Percentiles rank a stretch among this genome's conserved stretches.
phyloP scores from a whole-genome alignment of 2,329 filamentous ascomycete species.

The Gremmenia infestans region DNA sequence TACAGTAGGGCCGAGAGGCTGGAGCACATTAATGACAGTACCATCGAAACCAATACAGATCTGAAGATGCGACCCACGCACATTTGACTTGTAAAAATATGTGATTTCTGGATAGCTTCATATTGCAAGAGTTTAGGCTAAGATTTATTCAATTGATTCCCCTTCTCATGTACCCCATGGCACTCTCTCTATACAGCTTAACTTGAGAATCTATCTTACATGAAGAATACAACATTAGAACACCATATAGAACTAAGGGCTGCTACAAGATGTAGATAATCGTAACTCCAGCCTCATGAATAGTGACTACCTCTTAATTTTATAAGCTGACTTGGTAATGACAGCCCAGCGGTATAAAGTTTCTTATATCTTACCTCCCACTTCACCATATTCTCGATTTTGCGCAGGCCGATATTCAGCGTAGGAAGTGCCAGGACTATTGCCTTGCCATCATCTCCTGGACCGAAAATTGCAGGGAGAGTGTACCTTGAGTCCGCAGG shows the following conservation, averaged over 20 bases:
- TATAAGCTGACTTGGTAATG: background rate
- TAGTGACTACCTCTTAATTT: background rate
- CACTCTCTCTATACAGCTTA: no score
- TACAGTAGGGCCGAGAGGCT: background rate
- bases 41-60: background rate
- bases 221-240: no score
- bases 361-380: slow-evolving; percentile 28
- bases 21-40: background rate
- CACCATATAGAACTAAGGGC: no score
- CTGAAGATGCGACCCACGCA: background rate
- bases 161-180: background rate
- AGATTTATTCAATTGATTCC: background rate
- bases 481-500: slow-evolving; percentile 25
- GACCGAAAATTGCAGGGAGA: slow-evolving; percentile 23
- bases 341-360: slow-evolving; percentile 14
- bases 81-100: background rate
- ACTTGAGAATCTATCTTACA: no score
- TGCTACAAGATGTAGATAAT: background rate
- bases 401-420: slow-evolving; percentile 12
- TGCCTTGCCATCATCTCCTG: slow-evolving; percentile 8
- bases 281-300: background rate
- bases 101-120: no score
- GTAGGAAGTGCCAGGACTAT: slow-evolving; percentile 25
- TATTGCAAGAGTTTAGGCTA: no score
- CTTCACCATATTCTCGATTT: slow-evolving; percentile 1